These are phyloP conservation scores for Candida sithepensis DNA, from an alignment of 805 yeast species.

Conservation along the genomic window DNA sequence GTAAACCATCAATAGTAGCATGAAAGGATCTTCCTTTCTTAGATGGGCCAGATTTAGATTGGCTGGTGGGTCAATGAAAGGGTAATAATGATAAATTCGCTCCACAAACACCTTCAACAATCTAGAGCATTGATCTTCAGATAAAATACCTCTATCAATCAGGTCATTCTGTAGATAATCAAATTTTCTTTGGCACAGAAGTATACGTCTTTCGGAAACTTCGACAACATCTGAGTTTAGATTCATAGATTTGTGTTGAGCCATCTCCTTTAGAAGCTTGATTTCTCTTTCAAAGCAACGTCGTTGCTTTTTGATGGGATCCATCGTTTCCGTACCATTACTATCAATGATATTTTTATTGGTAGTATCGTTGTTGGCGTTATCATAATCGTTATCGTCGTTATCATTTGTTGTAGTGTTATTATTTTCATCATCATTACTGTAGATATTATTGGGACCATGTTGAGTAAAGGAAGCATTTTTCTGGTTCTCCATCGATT, in stretches of 20 bases:
- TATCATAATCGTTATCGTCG: not conserved
- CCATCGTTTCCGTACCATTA: not conserved
- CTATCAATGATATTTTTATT: not conserved
- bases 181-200: slow-evolving; percentile 26
- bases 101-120: slow-evolving; percentile 50
- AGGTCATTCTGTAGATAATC: slow-evolving; percentile 40
- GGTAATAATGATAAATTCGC: slow-evolving; percentile 44
- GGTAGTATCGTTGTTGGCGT: not conserved
- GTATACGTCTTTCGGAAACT: slow-evolving; percentile 40
- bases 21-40: slow-evolving; percentile 49
- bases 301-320: slow-evolving; percentile 14
- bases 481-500: not conserved
- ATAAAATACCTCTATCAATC: slow-evolving; percentile 53
- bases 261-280: slow-evolving; percentile 33
- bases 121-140: slow-evolving; percentile 53
- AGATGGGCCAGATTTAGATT: slow-evolving; percentile 44
- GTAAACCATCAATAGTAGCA: slow-evolving; percentile 65
- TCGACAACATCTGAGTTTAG: slow-evolving; percentile 45
- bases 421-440: not conserved
- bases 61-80: slow-evolving; percentile 54
- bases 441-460: not conserved
- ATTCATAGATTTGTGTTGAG: slow-evolving; percentile 34
- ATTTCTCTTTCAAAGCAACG: slow-evolving; percentile 38
- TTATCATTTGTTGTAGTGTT: not conserved
- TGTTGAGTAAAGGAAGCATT: not conserved